A percentile compares a stretch with the other conserved stretches of the same genome.
Evolutionary conservation across 257 asterid species (phyloP).

Genomic region (Capsicum rhomboideum): DNA sequence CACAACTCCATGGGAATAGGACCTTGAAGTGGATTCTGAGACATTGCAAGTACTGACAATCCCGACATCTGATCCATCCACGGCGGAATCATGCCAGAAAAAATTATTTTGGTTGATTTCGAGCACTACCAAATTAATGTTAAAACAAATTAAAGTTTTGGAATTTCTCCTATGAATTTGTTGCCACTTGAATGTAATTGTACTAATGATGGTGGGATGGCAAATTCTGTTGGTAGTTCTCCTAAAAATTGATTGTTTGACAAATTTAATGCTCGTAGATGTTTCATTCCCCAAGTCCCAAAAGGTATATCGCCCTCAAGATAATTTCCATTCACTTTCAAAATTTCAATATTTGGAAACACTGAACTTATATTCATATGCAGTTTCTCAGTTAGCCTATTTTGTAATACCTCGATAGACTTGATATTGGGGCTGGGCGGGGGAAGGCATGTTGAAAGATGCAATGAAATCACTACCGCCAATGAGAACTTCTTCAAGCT

Average conservation of each 20-base stretch:
- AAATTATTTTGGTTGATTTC: background rate
- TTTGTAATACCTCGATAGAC: too few species aligned
- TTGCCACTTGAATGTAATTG: background rate
- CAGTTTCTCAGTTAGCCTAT: too few species aligned
- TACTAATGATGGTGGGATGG: background rate
- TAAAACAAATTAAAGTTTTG: background rate
- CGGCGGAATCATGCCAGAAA: background rate
- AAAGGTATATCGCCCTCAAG: background rate
- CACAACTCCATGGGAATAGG: background rate
- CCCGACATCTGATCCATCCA: background rate
- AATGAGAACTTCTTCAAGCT: too few species aligned
- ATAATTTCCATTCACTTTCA: background rate
- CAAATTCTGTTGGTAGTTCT: background rate
- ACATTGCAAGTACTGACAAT: background rate
- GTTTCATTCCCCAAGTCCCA: background rate
- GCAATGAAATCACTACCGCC: too few species aligned
- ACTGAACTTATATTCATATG: background rate
- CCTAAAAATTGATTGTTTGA: slow-evolving; percentile 7
- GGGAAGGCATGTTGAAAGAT: too few species aligned
- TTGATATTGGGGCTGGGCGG: too few species aligned
- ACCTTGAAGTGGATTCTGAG: background rate
- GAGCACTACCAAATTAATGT: background rate
- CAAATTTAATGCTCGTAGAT: background rate
- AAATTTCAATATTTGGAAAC: background rate
- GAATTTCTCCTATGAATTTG: background rate